These are phyloP conservation scores for Hibiscus tridactylites DNA, from an alignment of 345 rosid species.

Conservation along the genomic window DNA sequence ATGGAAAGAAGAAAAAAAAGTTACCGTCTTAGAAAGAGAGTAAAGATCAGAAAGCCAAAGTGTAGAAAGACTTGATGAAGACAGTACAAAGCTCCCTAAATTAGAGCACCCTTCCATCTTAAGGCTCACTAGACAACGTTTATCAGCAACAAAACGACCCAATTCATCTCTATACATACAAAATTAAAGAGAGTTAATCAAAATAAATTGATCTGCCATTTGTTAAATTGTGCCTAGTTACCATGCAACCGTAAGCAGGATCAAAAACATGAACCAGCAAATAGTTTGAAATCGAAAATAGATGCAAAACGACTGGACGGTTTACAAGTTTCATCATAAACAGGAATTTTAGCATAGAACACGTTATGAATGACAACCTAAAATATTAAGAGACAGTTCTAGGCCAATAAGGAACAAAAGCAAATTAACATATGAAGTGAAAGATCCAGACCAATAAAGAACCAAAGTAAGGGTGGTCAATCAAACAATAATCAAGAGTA, in stretches of 20 bases:
- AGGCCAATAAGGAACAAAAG: background rate
- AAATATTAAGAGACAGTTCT: background rate
- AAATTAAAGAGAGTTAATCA: conserved; percentile 9
- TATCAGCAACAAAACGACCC: conserved; percentile 92
- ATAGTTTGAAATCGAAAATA: background rate
- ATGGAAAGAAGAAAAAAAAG: background rate
- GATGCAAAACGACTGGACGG: background rate
- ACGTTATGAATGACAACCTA: background rate
- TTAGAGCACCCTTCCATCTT: conserved; percentile 95
- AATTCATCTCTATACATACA: conserved; percentile 63
- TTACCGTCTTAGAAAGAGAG: conserved; percentile 78
- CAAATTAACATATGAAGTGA: background rate
- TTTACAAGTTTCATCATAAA: background rate
- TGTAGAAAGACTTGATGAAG: conserved; percentile 72
- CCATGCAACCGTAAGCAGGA: background rate
- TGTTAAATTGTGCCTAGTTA: background rate
- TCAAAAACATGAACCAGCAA: background rate
- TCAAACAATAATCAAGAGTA: background rate
- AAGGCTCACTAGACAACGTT: conserved; percentile 65
- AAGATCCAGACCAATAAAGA: background rate
- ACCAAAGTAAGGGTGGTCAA: background rate
- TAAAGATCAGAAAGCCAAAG: conserved; percentile 84
- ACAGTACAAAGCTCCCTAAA: conserved; percentile 70
- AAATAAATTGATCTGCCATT: conserved; percentile 1
- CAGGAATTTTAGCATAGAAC: background rate